These are phyloP conservation scores for Elsinoe perseae DNA, from an alignment of 2,329 filamentous ascomycete genomes.

Conservation along the genomic window DNA sequence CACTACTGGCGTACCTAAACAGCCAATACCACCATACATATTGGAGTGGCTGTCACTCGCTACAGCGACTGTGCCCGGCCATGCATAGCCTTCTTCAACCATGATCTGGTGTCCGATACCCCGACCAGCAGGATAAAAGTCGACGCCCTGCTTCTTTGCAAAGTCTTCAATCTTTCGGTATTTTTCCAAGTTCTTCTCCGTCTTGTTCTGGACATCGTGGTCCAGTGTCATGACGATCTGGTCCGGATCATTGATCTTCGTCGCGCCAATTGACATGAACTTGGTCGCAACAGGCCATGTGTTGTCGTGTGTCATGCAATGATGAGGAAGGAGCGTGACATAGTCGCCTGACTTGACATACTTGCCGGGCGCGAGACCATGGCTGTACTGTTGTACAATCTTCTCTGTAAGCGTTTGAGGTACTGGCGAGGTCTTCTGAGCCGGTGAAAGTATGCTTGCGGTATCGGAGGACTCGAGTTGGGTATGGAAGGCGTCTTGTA, in stretches of 20 bases:
- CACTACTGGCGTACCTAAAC: constrained; percentile 72
- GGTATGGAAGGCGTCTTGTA: constrained; percentile 54
- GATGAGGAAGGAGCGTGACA: constrained; percentile 62
- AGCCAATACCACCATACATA: constrained; percentile 74
- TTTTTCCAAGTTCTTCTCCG: constrained; percentile 70
- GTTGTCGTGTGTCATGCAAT: constrained; percentile 84
- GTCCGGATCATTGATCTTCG: constrained; percentile 59
- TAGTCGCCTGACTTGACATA: constrained; percentile 74
- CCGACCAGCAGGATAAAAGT: constrained; percentile 67
- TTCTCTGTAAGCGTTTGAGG: constrained; percentile 87
- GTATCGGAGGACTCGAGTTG: constrained; percentile 54
- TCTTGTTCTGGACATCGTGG: constrained; percentile 82
- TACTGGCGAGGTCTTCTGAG: constrained; percentile 32
- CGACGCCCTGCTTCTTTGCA: constrained; percentile 66
- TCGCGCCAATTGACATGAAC: constrained; percentile 75
- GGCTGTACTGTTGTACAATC: constrained; percentile 74
- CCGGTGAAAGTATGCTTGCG: constrained; percentile 61
- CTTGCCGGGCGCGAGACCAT: constrained; percentile 69
- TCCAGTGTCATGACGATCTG: constrained; percentile 81
- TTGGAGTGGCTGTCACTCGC: constrained; percentile 72
- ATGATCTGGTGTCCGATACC: constrained; percentile 91
- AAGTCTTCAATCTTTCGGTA: constrained; percentile 77
- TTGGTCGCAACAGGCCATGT: constrained; percentile 67
- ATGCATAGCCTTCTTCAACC: constrained; percentile 76
- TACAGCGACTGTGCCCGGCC: constrained; percentile 77